phyloP scores from a whole-genome alignment of 192 early-diverging fungal genomes.

The Geosiphon pyriformis region DNA sequence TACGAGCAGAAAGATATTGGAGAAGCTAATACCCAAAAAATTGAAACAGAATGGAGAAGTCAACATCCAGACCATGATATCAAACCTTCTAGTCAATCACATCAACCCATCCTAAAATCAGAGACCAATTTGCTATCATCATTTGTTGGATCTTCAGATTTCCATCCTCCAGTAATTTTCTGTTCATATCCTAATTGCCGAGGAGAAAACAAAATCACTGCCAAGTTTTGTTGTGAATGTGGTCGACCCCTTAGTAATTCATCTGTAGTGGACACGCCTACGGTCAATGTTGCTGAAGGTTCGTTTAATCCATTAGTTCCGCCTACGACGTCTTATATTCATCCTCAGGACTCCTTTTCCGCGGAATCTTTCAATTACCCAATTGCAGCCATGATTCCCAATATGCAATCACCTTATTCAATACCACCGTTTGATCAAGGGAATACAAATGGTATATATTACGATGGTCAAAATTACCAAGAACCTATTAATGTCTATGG shows the following conservation, averaged over 20 bases:
- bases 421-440: slow-evolving; percentile 19
- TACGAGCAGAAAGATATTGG: neutral
- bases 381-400: neutral
- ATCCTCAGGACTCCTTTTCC: neutral
- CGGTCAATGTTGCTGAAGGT: neutral
- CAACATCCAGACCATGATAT: neutral
- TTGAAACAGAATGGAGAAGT: neutral
- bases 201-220: slow-evolving; percentile 47
- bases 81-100: neutral
- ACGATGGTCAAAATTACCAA: slow-evolving; percentile 27
- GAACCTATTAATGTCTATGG: slow-evolving; percentile 25
- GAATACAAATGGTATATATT: slow-evolving; percentile 22
- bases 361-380: neutral
- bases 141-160: neutral
- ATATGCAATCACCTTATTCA: slow-evolving; percentile 14
- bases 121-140: neutral
- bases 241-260: slow-evolving; percentile 40
- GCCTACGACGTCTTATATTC: neutral
- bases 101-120: neutral
- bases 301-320: neutral
- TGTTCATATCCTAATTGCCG: slow-evolving; percentile 46
- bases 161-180: slow-evolving; percentile 4
- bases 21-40: neutral
- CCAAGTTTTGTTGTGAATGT: slow-evolving; percentile 58
- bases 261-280: slow-evolving; percentile 40